Conservation (phyloP, 1,139 yeast genomes). For the Saccharomyces pastorianus region DNA sequence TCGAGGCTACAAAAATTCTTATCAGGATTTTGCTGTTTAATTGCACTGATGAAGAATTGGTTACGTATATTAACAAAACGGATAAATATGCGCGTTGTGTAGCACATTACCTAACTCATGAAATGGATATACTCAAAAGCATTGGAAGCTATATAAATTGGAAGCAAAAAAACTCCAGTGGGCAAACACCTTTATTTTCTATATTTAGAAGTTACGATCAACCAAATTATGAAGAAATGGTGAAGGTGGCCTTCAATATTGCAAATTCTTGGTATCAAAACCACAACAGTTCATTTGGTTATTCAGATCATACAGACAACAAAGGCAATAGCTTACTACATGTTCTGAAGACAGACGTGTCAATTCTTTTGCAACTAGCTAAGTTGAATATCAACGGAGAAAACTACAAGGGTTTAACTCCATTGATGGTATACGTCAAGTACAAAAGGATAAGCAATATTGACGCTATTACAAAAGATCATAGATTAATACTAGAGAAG, state of each 20-base stretch:
- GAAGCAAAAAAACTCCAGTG: conserved; percentile 57
- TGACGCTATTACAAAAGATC: conserved; percentile 39
- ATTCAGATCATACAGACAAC: conserved; percentile 57
- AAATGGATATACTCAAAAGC: conserved; percentile 42
- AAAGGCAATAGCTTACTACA: conserved; percentile 74
- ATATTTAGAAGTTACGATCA: conserved; percentile 79
- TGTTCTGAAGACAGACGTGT: conserved; percentile 43
- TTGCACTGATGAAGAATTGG: conserved; percentile 40
- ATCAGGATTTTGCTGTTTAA: conserved; percentile 40
- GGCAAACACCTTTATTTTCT: conserved; percentile 75
- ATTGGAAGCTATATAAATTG: conserved; percentile 61
- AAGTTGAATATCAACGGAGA: conserved; percentile 53
- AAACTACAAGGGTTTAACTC: conserved; percentile 56
- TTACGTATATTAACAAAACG: conserved; percentile 41
- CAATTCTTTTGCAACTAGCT: conserved; percentile 36
- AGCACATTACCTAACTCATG: conserved; percentile 70
- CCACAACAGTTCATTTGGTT: conserved; percentile 33
- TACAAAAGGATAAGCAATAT: conserved; percentile 61
- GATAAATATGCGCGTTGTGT: conserved; percentile 49
- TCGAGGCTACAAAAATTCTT: conserved; percentile 41
- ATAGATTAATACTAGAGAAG: conserved; percentile 38
- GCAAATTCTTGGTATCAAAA: conserved; percentile 38
- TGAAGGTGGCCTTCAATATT: conserved; percentile 41
- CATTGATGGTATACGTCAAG: conserved; percentile 63
- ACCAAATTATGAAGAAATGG: conserved; percentile 45